Base-by-base conservation (phyloP, 306 rosid genomes). In the Astragalus membranaceus region DNA sequence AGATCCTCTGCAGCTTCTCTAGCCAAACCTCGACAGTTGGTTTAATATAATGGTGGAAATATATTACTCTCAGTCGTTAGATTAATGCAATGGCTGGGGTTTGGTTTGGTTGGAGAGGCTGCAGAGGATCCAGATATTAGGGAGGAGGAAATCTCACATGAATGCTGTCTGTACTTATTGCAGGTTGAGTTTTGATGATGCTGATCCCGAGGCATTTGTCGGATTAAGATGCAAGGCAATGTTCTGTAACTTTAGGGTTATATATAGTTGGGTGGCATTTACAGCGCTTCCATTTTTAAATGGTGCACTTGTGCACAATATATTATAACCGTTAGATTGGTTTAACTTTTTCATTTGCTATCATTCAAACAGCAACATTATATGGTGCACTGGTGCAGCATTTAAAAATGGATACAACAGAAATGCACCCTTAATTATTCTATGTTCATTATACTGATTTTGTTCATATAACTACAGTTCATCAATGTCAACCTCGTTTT, bases 201-300 rank as follows among this genome's bases (percentile, higher is more conserved):
- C 83, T 43, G 87, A 91, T 79, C 95, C 92, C 0, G 87, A 87
- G 82, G 77, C 76, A 35, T 87, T 91, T 70, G 59, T 91, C 43
- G 99, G 99, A 44, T 70, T 94, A 74, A 81, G 85, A 79, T 94
- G 99, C 99, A 89, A 94, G 99, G 99, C 83, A 81, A 83, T 88
- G 42, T 74, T 83, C 67, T 73, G 75, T 63, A 67, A 59, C 43
- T 30, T 29, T 70, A 50, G 26, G 30, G 64, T 64, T 64, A 13
- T 65, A 55, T 5, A 30, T 78, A 7, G 17, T 32, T 17, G 33
- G 33, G 51, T 6, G 36, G 5, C 23, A 61, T 61, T 16, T 61
- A 5, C 6, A 9, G 11, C 10, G 35, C 10, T 10, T 39, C 6
- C 6, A 6, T 39, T 61, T 60, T 17, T 16, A 41, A 41, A 41